phyloP scores from a whole-genome alignment of 2,329 filamentous ascomycete genomes.

The Cercospora zeae-maydis region DNA sequence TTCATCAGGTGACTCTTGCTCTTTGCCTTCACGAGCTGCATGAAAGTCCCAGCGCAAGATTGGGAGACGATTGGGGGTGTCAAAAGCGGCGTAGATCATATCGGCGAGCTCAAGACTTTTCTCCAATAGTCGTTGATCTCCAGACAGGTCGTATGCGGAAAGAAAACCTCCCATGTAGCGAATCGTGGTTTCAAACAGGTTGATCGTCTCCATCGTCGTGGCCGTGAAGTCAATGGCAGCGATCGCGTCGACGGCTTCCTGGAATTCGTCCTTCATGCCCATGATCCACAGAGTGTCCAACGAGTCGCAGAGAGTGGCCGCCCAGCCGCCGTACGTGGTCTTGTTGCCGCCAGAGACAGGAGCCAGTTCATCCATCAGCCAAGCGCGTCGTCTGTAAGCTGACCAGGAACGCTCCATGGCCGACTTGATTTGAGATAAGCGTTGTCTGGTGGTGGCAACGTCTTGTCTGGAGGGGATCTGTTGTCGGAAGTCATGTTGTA shows the following conservation, averaged over 20 bases:
- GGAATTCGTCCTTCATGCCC: slow-evolving; percentile 63
- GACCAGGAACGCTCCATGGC: slow-evolving; percentile 76
- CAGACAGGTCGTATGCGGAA: slow-evolving; percentile 66
- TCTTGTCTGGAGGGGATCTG: neutral
- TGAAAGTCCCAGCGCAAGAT: slow-evolving; percentile 57
- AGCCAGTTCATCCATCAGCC: slow-evolving; percentile 78
- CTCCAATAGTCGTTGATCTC: slow-evolving; percentile 50
- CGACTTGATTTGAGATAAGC: slow-evolving; percentile 55
- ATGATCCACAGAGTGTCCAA: slow-evolving; percentile 72
- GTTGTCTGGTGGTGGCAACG: slow-evolving; percentile 12
- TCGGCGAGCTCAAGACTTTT: slow-evolving; percentile 64
- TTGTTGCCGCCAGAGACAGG: slow-evolving; percentile 61
- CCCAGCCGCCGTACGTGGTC: slow-evolving; percentile 87
- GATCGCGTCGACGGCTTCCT: slow-evolving; percentile 58
- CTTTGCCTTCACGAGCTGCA: slow-evolving; percentile 27
- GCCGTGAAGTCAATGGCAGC: slow-evolving; percentile 60
- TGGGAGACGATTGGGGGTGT: slow-evolving; percentile 66
- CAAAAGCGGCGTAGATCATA: slow-evolving; percentile 63
- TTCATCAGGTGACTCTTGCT: slow-evolving; percentile 33
- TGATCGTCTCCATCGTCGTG: slow-evolving; percentile 52
- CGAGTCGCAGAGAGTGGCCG: slow-evolving; percentile 78
- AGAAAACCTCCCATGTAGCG: slow-evolving; percentile 67
- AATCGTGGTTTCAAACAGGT: slow-evolving; percentile 69
- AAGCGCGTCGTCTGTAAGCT: slow-evolving; percentile 75
- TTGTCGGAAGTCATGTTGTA: slow-evolving; percentile 16